Conservation (phyloP, 2,329 filamentous ascomycete genomes). For the Neonectria faginata region DNA sequence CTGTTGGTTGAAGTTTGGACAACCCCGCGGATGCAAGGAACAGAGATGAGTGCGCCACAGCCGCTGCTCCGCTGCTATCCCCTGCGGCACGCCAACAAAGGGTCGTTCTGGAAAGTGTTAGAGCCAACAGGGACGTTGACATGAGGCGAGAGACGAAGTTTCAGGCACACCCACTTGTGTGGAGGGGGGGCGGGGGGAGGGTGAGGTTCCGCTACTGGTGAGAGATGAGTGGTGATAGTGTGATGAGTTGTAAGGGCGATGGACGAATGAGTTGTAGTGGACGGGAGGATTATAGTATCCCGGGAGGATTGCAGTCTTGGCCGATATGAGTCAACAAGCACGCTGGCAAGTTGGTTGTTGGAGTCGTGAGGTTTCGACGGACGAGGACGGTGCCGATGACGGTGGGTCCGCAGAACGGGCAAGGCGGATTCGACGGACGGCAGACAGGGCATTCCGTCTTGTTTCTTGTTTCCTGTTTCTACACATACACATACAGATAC, state of each 20-base stretch:
- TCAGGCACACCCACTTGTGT: conserved; percentile 4
- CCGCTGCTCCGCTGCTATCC: conserved; percentile 19
- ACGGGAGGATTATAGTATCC: not conserved
- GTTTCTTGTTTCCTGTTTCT: not conserved
- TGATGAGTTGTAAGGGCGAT: not conserved
- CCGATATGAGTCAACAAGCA: conserved; percentile 2
- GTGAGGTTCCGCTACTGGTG: not conserved
- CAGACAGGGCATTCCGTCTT: not conserved
- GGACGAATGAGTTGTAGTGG: not conserved
- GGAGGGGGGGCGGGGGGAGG: not conserved
- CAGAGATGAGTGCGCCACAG: conserved; percentile 25
- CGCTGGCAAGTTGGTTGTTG: not conserved
- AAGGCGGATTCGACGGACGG: conserved; percentile 6
- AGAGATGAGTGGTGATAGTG: conserved; percentile 1
- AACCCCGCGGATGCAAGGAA: conserved; percentile 26
- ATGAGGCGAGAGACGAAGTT: conserved; percentile 16
- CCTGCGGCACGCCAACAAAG: conserved; percentile 5
- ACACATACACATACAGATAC: conserved; percentile 3
- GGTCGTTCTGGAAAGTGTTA: conserved; percentile 24
- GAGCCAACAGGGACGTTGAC: conserved; percentile 15
- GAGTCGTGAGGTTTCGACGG: conserved; percentile 1
- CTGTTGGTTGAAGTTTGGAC: not conserved
- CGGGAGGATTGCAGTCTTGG: conserved; percentile 13
- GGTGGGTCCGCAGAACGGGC: not conserved
- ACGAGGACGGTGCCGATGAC: conserved; percentile 19